Base-by-base conservation (phyloP, 306 rosid species). In the Quercus suber region DNA sequence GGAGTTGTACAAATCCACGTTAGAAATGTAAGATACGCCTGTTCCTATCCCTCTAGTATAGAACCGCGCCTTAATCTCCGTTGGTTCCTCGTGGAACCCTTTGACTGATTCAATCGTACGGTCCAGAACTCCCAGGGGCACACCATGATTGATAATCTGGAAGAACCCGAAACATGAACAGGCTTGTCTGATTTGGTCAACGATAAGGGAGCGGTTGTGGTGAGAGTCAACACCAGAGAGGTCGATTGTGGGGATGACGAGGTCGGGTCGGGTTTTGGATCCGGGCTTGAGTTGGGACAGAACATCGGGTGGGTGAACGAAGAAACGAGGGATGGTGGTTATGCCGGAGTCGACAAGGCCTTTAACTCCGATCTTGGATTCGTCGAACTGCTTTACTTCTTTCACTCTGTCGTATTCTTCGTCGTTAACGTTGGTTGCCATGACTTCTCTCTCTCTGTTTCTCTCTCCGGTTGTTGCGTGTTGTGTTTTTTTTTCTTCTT, bases 71-170 rank as follows among this genome's bases (percentile, higher is more conserved):
- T 64, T 82, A 6, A 3, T 61, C 72, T 80, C 85, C 30, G 70
- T 3, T 2, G 89, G 87, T 14, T 76, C 84, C 75, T 86, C 88
- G 77, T 78, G 85, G 79, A 89, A 78, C 1, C 81, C 90, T 71
- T 76, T 86, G 4, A 84, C n/a, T 52, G 81, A 67, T 1, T 85
- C 69, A 33, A 83, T 56, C 60, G 84, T 68, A 4, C 80, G 35
- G 74, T 83, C 79, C 0, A 89, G 61, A 25, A 63, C 67, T 12
- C 43, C 67, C 1, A 43, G 6, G 0, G 89, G 86, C 12, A 89
- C 71, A 1, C 84, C 89, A 41, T 89, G 90, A 73, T 82, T 86
- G 73, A 83, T 71, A 58, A 86, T 80, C 67, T 82, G 92, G 84
- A 89, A 89, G 83, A 86, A 79, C 6, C 89, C 90, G 43, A 61